Percentiles rank a stretch among this genome's conserved stretches.
Conservation (phyloP, 2,329 filamentous ascomycete genomes). For the Fusarium sacchari region DNA sequence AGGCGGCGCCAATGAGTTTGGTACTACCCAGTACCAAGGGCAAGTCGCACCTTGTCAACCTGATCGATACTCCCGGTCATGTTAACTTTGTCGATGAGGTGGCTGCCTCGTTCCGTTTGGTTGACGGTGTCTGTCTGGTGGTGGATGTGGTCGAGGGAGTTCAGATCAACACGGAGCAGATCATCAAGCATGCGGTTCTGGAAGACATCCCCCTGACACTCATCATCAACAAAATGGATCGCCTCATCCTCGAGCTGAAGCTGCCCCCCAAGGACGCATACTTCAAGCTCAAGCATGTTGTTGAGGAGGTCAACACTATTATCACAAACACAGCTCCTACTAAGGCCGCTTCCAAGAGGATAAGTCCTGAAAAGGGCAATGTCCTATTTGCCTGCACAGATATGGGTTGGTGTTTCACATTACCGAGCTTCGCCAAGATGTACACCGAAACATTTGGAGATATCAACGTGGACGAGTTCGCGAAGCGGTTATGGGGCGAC, state of each 20-base stretch:
- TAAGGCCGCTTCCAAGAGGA: constrained; percentile 77
- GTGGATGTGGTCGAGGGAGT: constrained; percentile 99
- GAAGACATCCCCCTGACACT: constrained; percentile 90
- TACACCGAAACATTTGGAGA: constrained; percentile 89
- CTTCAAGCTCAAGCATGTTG: constrained; percentile 98
- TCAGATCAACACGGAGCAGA: constrained; percentile 96
- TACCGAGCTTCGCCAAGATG: constrained; percentile 95
- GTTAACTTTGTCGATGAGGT: constrained; percentile 99
- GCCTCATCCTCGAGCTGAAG: constrained; percentile 92
- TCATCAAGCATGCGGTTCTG: constrained; percentile 93
- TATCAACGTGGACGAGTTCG: constrained; percentile 85
- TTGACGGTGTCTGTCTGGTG: constrained; percentile 90
- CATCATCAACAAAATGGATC: constrained; percentile 97
- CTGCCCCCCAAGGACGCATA: constrained; percentile 95
- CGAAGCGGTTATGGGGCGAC: constrained; percentile 90
- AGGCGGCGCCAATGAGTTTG: constrained; percentile 93
- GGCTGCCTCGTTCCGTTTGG: constrained; percentile 84
- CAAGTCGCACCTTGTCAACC: constrained; percentile 94
- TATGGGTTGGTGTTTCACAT: constrained; percentile 97
- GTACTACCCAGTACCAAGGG: constrained; percentile 88
- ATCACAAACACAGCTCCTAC: constrained; percentile 90
- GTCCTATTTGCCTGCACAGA: constrained; percentile 95
- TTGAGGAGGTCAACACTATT: constrained; percentile 96
- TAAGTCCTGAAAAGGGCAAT: constrained; percentile 97
- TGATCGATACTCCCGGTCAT: constrained; percentile 95